Evolutionary conservation across 441 rosid genomes (phyloP), one percentile per base, ranked within the genome.

Genomic region (Cnidoscolus chayamansa): DNA sequence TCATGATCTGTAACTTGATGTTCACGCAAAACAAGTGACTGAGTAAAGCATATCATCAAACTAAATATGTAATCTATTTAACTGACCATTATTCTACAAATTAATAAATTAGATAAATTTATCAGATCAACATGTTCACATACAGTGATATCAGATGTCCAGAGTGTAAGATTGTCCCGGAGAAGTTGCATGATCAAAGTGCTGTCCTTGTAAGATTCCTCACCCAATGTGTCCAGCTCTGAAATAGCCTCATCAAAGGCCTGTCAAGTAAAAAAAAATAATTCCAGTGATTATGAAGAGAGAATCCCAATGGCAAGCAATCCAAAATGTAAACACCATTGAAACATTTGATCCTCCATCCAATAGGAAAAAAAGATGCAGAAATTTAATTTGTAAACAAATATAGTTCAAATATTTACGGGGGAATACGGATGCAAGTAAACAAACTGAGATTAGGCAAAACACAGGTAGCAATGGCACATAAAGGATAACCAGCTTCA

Each of bases 111-210:
- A 20, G 19, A 8, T 16, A 16, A 0, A 57, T 25, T 58, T 35
- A 9, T 45, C 40, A 58, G 54, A n/a, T 2, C 2, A 43, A 10
- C 7, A 43, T 15, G 65, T 31, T 11, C 32, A 17, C 70, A 5
- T 56, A 93, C 98, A 79, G 87, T 81, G 81, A 87, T 83, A 84
- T 93, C 97, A 67, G 98, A 91, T 73, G 97, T 93, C 98, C 98
- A 93, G 31, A 93, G 94, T 13, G 98, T 93, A 74, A 93, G 86
- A 73, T 93, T 93, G 75, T 93, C 98, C 0, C 97, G 91, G 75
- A 93, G 97, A 76, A 93, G 98, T 82, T 94, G 98, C 98, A 93
- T 93, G 69, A 93, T 93, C 80, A 93, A 80, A 47, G 97, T 90
- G 72, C 97, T 93, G 73, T 93, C 98, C 90, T 89, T 93, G 93